Evolutionary conservation across 2,329 filamentous ascomycete genomes (phyloP), one percentile per base, ranked within the genome.

Genomic region (Xylaria sp.): DNA sequence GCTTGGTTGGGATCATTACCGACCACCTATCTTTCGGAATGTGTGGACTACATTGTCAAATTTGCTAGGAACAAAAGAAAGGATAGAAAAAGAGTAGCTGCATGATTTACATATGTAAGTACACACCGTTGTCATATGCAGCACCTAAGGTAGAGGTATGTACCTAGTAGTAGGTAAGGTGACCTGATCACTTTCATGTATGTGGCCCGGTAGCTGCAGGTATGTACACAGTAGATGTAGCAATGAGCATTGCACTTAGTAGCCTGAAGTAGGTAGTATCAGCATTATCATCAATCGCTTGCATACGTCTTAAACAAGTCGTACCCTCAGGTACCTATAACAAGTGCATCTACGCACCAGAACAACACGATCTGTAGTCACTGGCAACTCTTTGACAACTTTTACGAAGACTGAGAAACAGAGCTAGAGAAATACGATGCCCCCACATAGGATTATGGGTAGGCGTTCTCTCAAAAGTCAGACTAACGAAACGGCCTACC

Each of bases 361-460:
- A 15, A 46, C 41, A 46, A 18, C 15, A 46, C 4, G 3, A 54
- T 20, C 12, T 15, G 20, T 25, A 54, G 59, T 28, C 18, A 63
- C 32, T 18, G 25, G 60, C 51, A 63, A 32, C 51, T n/a, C 32
- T 61, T 51, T 41, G 48, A 61, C 64, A 25, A 52, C 44, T 41
- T 66, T 62, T 62, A 66, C 50, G 34, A 52, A 58, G 58, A 15
- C 52, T n/a, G 57, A 66, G 34, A 52, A 64, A 67, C 51, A 63
- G 12, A 52, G 50, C 50, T 52, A 52, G 55, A 66, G 37, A 55
- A 68, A 68, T 65, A 68, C 66, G 66, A 67, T 50, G 56, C 34
- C 48, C 48, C 57, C 60, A 51, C 62, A 61, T 63, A 62, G 8
- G 41, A 25, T 39, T n/a, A 32, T 52, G 48, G 28, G 54, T 41